Evolutionary conservation across 1,139 yeast species (phyloP).

Genomic region (Kodamaea anthophila): DNA sequence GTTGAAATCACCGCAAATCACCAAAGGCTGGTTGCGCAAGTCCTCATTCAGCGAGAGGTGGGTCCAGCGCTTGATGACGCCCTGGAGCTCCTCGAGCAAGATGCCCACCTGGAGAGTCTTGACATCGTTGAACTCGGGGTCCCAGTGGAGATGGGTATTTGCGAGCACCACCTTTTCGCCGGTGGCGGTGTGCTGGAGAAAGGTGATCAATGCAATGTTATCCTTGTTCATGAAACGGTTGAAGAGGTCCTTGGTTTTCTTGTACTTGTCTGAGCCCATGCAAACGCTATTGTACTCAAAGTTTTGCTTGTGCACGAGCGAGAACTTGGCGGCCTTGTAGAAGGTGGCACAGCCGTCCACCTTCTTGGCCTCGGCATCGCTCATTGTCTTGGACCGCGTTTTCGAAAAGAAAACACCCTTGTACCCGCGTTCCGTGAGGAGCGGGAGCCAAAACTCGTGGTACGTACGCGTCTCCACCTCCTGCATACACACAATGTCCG

Average conservation of each 20-base stretch:
- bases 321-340: constrained; percentile 64
- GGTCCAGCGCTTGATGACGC: constrained; percentile 46
- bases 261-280: constrained; percentile 80
- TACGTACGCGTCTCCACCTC: constrained; percentile 88
- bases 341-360: constrained; percentile 98
- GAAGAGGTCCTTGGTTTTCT: constrained; percentile 89
- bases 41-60: constrained; percentile 46
- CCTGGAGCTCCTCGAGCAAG: constrained; percentile 79
- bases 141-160: constrained; percentile 98
- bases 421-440: constrained; percentile 69
- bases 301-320: constrained; percentile 61
- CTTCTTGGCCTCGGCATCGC: constrained; percentile 71
- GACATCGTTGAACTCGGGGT: constrained; percentile 93
- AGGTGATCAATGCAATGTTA: constrained; percentile 79
- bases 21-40: constrained; percentile 60
- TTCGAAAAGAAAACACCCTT: constrained; percentile 78
- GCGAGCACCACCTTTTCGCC: constrained; percentile 72
- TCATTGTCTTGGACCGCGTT: constrained; percentile 90
- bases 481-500: constrained; percentile 86
- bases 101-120: constrained; percentile 94
- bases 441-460: constrained; percentile 81
- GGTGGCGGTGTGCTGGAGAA: constrained; percentile 65
- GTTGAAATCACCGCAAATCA: constrained; percentile 95
- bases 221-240: constrained; percentile 96
- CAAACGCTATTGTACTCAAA: constrained; percentile 88